These are phyloP conservation scores for Conringia planisiliqua DNA, from an alignment of 345 rosid species.

Conservation along the genomic window DNA sequence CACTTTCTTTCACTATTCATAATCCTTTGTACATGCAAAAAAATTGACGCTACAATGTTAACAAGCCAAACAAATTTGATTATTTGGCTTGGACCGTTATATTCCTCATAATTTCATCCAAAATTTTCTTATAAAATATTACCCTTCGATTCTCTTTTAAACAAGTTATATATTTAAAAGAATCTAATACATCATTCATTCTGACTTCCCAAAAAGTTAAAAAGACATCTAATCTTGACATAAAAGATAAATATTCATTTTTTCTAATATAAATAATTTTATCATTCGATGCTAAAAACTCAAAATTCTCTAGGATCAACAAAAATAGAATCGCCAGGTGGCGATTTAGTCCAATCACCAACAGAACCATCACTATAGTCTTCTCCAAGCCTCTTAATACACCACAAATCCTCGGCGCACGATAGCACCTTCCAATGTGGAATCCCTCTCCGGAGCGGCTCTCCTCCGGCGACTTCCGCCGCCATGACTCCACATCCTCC, in stretches of 20 bases:
- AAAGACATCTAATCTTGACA: conserved; percentile 7
- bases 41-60: no score
- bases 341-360: conserved; percentile 90
- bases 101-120: no score
- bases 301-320: conserved; percentile 93
- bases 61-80: no score
- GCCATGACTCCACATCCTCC: conserved; percentile 75
- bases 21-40: no score
- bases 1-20: no score
- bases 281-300: neutral
- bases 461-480: conserved; percentile 63
- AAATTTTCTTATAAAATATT: no score
- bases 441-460: conserved; percentile 62
- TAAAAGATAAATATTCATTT: neutral
- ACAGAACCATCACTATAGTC: conserved; percentile 66
- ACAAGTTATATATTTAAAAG: no score
- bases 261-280: neutral
- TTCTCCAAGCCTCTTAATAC: conserved; percentile 79
- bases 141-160: no score
- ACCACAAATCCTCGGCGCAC: conserved; percentile 75
- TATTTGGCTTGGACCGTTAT: no score
- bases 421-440: conserved; percentile 87
- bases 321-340: conserved; percentile 73
- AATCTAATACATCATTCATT: neutral
- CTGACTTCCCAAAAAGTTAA: no score